Evolutionary conservation across 2,329 filamentous ascomycete species (phyloP).

Genomic region (Sporothrix mexicana): DNA sequence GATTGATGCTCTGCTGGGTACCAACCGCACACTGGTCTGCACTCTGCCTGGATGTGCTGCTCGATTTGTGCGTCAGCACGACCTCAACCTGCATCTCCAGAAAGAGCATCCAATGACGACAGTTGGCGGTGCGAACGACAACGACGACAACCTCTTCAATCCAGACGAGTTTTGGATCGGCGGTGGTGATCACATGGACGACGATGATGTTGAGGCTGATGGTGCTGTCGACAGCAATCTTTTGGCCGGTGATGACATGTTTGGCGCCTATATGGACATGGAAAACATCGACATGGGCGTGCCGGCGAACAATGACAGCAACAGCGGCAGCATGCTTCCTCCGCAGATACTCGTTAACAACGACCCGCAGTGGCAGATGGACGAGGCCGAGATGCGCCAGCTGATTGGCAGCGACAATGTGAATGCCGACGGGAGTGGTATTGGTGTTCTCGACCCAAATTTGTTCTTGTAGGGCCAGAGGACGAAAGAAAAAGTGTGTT

Average conservation of each 20-base stretch:
- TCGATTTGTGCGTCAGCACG: constrained; percentile 57
- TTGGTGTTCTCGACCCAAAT: constrained; percentile 33
- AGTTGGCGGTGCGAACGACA: constrained; percentile 20
- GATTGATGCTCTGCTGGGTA: constrained; percentile 44
- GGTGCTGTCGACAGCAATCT: not conserved
- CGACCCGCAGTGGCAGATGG: constrained; percentile 38
- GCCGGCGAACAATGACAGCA: not conserved
- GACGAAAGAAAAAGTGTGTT: not conserved
- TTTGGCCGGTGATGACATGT: constrained; percentile 21
- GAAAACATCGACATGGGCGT: not conserved
- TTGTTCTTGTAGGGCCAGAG: constrained; percentile 32
- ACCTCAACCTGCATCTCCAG: constrained; percentile 55
- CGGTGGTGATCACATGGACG: constrained; percentile 16
- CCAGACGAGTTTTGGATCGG: constrained; percentile 36
- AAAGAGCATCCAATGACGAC: constrained; percentile 39
- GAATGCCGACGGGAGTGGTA: not conserved
- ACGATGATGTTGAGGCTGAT: not conserved
- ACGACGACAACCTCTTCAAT: constrained; percentile 13
- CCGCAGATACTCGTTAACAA: not conserved
- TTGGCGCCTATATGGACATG: constrained; percentile 28
- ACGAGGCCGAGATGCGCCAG: constrained; percentile 41
- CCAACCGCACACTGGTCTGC: constrained; percentile 54
- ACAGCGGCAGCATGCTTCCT: not conserved
- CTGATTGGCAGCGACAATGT: constrained; percentile 39
- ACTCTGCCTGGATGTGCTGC: constrained; percentile 50